Evolutionary conservation across 202 grass and related monocot species (phyloP).

Genomic region (Setaria viridis): DNA sequence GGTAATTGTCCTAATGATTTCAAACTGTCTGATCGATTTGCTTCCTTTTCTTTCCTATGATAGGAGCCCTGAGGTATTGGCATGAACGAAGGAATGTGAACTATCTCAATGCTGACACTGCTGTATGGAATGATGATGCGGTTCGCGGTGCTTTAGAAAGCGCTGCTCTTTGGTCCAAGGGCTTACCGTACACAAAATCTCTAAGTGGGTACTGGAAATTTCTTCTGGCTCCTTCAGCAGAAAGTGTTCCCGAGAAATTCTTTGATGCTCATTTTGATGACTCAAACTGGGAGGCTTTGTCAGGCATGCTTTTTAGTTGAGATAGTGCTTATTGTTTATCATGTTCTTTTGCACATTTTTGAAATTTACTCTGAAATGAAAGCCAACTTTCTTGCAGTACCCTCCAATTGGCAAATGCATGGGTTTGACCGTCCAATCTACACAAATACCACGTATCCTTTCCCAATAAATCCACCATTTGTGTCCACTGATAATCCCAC

Average conservation of each 20-base stretch:
- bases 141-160: slow-evolving; percentile 66
- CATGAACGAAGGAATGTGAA: slow-evolving; percentile 75
- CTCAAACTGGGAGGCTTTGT: slow-evolving; percentile 74
- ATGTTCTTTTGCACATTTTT: slow-evolving; percentile 9
- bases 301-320: slow-evolving; percentile 56
- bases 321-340: not conserved
- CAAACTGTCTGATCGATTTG: not conserved
- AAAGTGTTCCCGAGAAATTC: slow-evolving; percentile 72
- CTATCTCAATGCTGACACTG: slow-evolving; percentile 61
- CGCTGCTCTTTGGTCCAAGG: slow-evolving; percentile 73
- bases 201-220: slow-evolving; percentile 96
- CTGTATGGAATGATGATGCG: slow-evolving; percentile 80
- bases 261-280: slow-evolving; percentile 69
- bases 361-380: slow-evolving; percentile 38
- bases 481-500: slow-evolving; percentile 92
- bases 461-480: slow-evolving; percentile 88
- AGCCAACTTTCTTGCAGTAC: slow-evolving; percentile 65
- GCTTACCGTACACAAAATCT: slow-evolving; percentile 71
- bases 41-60: slow-evolving; percentile 24
- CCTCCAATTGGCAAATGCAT: slow-evolving; percentile 99
- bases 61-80: slow-evolving; percentile 91
- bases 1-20: not conserved
- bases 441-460: slow-evolving; percentile 83
- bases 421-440: slow-evolving; percentile 91
- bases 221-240: slow-evolving; percentile 64